A percentile compares a stretch with the other conserved stretches of the same genome.
Conservation (phyloP, 2,329 filamentous ascomycete genomes). For the Harringtonia aguacate region DNA sequence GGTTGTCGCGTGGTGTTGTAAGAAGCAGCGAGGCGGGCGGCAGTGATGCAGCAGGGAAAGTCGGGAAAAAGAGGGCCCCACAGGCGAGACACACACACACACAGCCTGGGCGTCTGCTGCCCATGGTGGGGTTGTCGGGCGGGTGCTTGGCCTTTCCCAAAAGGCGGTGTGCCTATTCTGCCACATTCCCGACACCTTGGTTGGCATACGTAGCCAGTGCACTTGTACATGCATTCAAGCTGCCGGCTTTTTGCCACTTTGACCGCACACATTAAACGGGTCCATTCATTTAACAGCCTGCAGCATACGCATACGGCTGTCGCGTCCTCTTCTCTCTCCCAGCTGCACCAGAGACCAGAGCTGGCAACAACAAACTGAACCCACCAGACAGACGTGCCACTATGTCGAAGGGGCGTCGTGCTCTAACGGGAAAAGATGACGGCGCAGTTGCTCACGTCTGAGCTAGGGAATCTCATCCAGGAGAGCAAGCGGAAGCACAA, state of each 20-base stretch:
- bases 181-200: background rate
- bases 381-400: conserved; percentile 1
- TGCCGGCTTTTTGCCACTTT: too few species aligned
- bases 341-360: too few species aligned
- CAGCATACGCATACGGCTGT: too few species aligned
- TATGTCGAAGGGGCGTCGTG: conserved; percentile 8
- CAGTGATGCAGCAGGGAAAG: too few species aligned
- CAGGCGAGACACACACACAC: too few species aligned
- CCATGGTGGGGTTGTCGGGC: background rate
- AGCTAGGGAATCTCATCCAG: conserved; percentile 83
- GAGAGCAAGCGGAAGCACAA: conserved; percentile 93
- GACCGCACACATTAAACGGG: too few species aligned
- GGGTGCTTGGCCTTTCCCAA: background rate
- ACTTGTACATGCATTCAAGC: too few species aligned
- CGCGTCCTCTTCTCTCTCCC: too few species aligned
- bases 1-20: background rate
- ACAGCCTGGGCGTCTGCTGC: background rate
- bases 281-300: background rate
- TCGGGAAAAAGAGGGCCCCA: too few species aligned
- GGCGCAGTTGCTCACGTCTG: conserved; percentile 76
- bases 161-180: conserved; percentile 12
- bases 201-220: conserved; percentile 80
- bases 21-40: too few species aligned
- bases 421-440: conserved; percentile 53
- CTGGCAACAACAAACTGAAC: background rate